phyloP scores from a whole-genome alignment of 1,139 yeast species.

The Williopsis jadinii region DNA sequence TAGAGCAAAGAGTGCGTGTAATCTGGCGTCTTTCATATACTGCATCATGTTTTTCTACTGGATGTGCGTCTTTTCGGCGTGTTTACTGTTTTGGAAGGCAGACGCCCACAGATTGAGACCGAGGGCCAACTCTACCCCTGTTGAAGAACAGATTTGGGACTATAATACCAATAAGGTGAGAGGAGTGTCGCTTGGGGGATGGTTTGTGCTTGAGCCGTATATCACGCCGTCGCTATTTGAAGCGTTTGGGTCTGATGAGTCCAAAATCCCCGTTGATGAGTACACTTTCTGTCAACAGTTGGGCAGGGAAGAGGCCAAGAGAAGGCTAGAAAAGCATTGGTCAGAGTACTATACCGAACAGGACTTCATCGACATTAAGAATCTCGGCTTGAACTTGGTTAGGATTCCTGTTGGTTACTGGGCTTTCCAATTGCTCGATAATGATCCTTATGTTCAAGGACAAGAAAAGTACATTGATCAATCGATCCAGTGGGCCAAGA shows the following conservation, averaged over 20 bases:
- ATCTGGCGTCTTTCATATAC: too few species aligned
- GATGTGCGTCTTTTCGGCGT: too few species aligned
- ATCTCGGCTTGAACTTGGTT: constrained; percentile 73
- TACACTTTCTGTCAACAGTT: constrained; percentile 57
- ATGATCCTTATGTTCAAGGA: constrained; percentile 88
- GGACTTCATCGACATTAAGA: constrained; percentile 58
- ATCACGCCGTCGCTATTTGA: constrained; percentile 80
- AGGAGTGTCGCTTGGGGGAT: constrained; percentile 89
- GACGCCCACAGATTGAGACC: too few species aligned
- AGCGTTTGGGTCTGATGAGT: constrained; percentile 31
- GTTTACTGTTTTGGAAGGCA: too few species aligned
- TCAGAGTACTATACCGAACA: constrained; percentile 64
- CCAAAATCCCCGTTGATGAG: constrained; percentile 68
- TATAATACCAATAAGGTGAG: constrained; percentile 33
- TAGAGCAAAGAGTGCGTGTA: too few species aligned
- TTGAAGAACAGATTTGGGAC: constrained; percentile 9
- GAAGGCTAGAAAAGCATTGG: constrained; percentile 68
- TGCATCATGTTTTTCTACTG: too few species aligned
- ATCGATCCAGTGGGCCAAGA: constrained; percentile 72
- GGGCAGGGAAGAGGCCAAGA: constrained; percentile 53
- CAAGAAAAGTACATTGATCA: constrained; percentile 66
- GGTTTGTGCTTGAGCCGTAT: constrained; percentile 85
- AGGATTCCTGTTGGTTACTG: constrained; percentile 95
- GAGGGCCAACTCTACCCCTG: not conserved
- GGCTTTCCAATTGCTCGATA: constrained; percentile 64